phyloP scores from a whole-genome alignment of 108 stramenopile genomes.

The Pseudonitzschia delicatissima region DNA sequence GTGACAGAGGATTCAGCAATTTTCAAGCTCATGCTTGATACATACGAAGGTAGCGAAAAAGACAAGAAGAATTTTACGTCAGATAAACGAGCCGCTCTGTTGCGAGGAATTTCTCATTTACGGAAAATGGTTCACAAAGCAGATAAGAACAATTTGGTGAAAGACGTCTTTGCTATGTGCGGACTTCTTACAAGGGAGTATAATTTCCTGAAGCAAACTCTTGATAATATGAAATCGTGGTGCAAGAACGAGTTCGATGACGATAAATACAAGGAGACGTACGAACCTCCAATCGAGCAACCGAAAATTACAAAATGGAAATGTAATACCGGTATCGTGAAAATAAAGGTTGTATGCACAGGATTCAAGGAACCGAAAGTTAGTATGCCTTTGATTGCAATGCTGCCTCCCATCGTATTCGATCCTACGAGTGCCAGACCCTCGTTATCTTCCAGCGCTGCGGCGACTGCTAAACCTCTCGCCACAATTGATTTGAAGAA shows the following conservation, averaged over 20 bases:
- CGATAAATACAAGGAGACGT: conserved; percentile 34
- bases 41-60: conserved; percentile 23
- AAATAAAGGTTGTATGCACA: conserved; percentile 2
- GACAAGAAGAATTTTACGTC: conserved; percentile 19
- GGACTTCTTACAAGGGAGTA: conserved; percentile 41
- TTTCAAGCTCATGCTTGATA: conserved; percentile 20
- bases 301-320: conserved; percentile 12
- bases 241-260: conserved; percentile 39
- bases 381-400: not conserved
- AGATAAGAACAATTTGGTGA: conserved; percentile 29
- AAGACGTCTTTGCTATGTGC: conserved; percentile 39
- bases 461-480: not conserved
- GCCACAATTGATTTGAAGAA: conserved; percentile 4
- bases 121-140: conserved; percentile 17
- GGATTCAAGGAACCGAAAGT: conserved; percentile 18
- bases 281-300: conserved; percentile 10
- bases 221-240: conserved; percentile 62
- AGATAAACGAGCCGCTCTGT: conserved; percentile 9
- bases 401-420: not conserved
- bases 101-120: conserved; percentile 8
- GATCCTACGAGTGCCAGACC: not conserved
- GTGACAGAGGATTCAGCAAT: conserved; percentile 10
- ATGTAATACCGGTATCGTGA: conserved; percentile 5
- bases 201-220: conserved; percentile 43
- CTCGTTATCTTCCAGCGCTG: not conserved